Percentiles rank a stretch among this genome's conserved stretches.
Evolutionary conservation across 129 eudicot species (phyloP).

Genomic region (Saposhnikovia divaricata): DNA sequence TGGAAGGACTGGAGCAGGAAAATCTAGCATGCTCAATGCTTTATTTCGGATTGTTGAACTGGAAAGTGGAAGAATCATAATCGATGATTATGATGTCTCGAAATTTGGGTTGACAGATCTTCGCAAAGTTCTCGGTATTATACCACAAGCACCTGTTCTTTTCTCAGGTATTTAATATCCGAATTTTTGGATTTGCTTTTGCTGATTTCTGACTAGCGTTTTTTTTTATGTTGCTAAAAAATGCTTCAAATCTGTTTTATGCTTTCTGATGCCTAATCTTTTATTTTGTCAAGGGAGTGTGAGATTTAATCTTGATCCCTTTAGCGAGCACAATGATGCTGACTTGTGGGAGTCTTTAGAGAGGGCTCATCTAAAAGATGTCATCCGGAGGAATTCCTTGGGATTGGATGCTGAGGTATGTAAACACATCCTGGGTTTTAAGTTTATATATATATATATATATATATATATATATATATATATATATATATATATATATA

Average conservation of each 20-base stretch:
- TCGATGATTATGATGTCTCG: constrained; percentile 70
- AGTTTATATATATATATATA: not conserved
- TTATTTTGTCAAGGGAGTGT: constrained; percentile 58
- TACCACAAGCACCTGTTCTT: constrained; percentile 95
- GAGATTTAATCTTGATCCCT: constrained; percentile 95
- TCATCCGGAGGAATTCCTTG: constrained; percentile 65
- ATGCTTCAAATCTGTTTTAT: not conserved
- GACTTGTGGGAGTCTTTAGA: constrained; percentile 97
- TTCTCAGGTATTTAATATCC: constrained; percentile 61
- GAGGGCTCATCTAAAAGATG: constrained; percentile 87
- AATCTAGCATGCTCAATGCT: constrained; percentile 97
- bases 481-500: not conserved
- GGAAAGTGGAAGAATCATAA: constrained; percentile 76
- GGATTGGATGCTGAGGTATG: constrained; percentile 97
- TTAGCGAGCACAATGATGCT: constrained; percentile 83
- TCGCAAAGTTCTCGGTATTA: constrained; percentile 83
- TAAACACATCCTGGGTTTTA: not conserved
- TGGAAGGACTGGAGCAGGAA: constrained; percentile 98
- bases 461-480: not conserved
- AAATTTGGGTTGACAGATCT: constrained; percentile 83
- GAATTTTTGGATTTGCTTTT: not conserved
- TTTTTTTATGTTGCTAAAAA: not conserved
- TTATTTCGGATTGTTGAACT: constrained; percentile 86
- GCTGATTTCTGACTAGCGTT: not conserved
- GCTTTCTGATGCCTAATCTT: constrained; percentile 12